phyloP scores from a whole-genome alignment of 2,329 filamentous ascomycete species.

The Xylaria sp. region DNA sequence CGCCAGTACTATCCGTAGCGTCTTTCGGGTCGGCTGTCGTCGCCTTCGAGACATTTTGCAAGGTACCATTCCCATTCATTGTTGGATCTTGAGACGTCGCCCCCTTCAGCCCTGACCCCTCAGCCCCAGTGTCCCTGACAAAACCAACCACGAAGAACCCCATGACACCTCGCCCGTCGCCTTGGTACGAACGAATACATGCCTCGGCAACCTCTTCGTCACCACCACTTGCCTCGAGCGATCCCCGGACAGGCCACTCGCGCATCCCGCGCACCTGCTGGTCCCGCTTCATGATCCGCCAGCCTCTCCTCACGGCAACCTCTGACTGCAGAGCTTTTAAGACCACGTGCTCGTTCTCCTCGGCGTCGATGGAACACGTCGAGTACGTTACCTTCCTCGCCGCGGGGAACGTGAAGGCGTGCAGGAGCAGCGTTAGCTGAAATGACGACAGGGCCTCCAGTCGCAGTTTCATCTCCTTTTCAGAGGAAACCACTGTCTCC shows the following conservation, averaged over 20 bases:
- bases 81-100: not conserved
- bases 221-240: slow-evolving; percentile 60
- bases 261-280: slow-evolving; percentile 81
- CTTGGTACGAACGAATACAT: slow-evolving; percentile 85
- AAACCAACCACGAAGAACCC: slow-evolving; percentile 97
- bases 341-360: slow-evolving; percentile 92
- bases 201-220: slow-evolving; percentile 71
- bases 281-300: slow-evolving; percentile 78
- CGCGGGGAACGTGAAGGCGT: slow-evolving; percentile 83
- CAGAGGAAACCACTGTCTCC: slow-evolving; percentile 63
- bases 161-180: slow-evolving; percentile 85
- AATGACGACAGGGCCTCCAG: slow-evolving; percentile 71
- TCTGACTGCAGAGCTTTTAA: slow-evolving; percentile 74
- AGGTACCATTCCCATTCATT: not conserved
- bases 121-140: slow-evolving; percentile 65
- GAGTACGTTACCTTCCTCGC: slow-evolving; percentile 87
- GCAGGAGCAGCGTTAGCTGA: slow-evolving; percentile 82
- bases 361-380: slow-evolving; percentile 87
- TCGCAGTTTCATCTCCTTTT: slow-evolving; percentile 56
- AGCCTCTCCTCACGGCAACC: slow-evolving; percentile 74
- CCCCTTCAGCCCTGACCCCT: slow-evolving; percentile 32
- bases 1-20: not conserved
- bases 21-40: not conserved
- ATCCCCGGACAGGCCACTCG: slow-evolving; percentile 77
- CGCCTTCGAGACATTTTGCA: not conserved